Percentiles rank a stretch among this genome's conserved stretches.
Conservation (phyloP, 768 basidiomycete genomes). For the Erythrobasidium yunnanense region DNA sequence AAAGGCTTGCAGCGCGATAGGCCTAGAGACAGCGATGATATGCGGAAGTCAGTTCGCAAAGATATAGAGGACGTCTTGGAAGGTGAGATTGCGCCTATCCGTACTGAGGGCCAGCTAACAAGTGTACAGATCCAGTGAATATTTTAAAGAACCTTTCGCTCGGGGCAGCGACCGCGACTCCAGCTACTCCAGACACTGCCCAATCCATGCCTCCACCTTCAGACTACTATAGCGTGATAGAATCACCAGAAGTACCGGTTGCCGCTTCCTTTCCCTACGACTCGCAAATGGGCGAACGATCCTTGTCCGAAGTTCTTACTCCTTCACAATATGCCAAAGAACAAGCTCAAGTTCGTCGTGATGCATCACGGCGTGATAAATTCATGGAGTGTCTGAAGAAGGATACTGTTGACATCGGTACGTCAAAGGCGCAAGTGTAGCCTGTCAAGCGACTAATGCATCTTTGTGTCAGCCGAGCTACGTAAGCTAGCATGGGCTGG, state of each 20-base stretch:
- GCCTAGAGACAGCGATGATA: slow-evolving; percentile 10
- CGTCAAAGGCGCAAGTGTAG: background rate
- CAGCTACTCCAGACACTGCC: background rate
- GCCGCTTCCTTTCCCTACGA: slow-evolving; percentile 35
- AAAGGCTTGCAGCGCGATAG: background rate
- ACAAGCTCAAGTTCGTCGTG: slow-evolving; percentile 58
- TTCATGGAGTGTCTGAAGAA: slow-evolving; percentile 66
- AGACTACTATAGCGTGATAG: slow-evolving; percentile 27
- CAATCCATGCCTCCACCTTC: background rate
- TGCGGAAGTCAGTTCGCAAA: slow-evolving; percentile 2
- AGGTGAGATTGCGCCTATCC: background rate
- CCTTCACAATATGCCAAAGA: slow-evolving; percentile 65
- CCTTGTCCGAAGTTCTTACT: slow-evolving; percentile 49
- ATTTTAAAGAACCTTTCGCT: slow-evolving; percentile 13
- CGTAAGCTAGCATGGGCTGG: slow-evolving; percentile 91
- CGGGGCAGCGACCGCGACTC: background rate
- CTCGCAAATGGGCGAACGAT: slow-evolving; percentile 34
- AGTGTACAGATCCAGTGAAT: slow-evolving; percentile 9
- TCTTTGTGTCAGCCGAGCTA: slow-evolving; percentile 62
- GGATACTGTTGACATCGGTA: slow-evolving; percentile 65
- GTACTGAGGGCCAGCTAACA: background rate
- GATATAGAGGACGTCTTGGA: slow-evolving; percentile 20
- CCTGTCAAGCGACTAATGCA: too few relatives aligned
- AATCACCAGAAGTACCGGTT: slow-evolving; percentile 29
- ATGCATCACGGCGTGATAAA: slow-evolving; percentile 44